These are phyloP conservation scores for Schizothecium vesticola DNA, from an alignment of 495 filamentous ascomycete species.

Conservation along the genomic window DNA sequence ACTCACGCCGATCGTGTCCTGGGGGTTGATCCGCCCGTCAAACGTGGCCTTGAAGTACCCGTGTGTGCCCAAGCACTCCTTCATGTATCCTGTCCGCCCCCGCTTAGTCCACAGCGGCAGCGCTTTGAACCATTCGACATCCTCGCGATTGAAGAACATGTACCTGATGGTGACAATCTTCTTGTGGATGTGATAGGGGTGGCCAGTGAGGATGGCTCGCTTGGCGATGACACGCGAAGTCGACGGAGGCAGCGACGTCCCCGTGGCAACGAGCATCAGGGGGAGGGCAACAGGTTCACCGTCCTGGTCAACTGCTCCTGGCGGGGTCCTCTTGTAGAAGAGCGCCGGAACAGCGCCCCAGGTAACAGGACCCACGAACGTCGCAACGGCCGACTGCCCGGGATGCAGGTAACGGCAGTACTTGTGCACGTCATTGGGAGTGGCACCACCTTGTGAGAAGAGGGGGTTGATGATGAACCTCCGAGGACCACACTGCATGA, in stretches of 20 bases:
- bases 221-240: slow-evolving; percentile 82
- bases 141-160: slow-evolving; percentile 98
- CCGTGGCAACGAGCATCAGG: slow-evolving; percentile 72
- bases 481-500: slow-evolving; percentile 83
- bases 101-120: slow-evolving; percentile 90
- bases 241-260: slow-evolving; percentile 76
- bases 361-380: slow-evolving; percentile 81
- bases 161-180: slow-evolving; percentile 92
- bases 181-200: slow-evolving; percentile 98
- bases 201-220: slow-evolving; percentile 87
- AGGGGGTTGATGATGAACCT: slow-evolving; percentile 82
- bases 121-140: slow-evolving; percentile 95
- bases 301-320: slow-evolving; percentile 23
- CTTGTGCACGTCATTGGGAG: slow-evolving; percentile 93
- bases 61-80: slow-evolving; percentile 91
- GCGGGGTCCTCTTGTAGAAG: slow-evolving; percentile 62
- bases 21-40: slow-evolving; percentile 89
- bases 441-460: slow-evolving; percentile 77
- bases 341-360: slow-evolving; percentile 89
- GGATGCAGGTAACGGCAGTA: slow-evolving; percentile 91
- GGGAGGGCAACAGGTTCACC: slow-evolving; percentile 28
- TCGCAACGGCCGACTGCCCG: slow-evolving; percentile 82
- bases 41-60: slow-evolving; percentile 99
- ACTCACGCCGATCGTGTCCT: slow-evolving; percentile 87
- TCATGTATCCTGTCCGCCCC: slow-evolving; percentile 81